A percentile compares a stretch with the other conserved stretches of the same genome.
These are phyloP conservation scores for Silene latifolia DNA, from an alignment of 148 eudicot species.

Conservation along the genomic window DNA sequence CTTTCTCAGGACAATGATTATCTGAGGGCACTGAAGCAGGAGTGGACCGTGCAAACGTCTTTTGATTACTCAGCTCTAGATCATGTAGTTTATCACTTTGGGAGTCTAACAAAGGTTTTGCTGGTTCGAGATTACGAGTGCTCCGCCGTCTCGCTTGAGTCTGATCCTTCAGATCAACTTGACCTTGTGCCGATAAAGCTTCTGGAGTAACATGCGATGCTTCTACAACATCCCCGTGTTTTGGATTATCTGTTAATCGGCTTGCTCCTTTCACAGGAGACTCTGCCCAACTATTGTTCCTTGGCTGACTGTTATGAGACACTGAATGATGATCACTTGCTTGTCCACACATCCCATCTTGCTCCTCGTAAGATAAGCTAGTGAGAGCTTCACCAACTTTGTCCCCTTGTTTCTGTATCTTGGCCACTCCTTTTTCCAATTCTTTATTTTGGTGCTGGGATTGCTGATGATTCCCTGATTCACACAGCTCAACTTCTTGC, in stretches of 20 bases:
- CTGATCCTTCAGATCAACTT: background rate
- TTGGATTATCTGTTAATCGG: background rate
- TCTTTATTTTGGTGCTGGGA: conserved; percentile 5
- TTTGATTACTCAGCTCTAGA: background rate
- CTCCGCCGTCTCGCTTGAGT: background rate
- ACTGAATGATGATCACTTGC: background rate
- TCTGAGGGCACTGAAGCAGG: background rate
- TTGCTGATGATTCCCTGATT: background rate
- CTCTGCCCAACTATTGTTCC: background rate
- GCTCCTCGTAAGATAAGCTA: background rate
- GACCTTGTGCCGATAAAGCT: background rate
- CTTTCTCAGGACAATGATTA: background rate
- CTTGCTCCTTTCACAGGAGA: background rate
- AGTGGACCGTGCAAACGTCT: background rate
- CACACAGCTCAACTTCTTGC: conserved; percentile 9
- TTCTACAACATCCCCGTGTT: background rate
- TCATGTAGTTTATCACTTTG: background rate
- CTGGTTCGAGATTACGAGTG: background rate
- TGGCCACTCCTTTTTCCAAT: background rate
- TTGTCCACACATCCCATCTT: conserved; percentile 6
- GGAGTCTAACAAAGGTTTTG: background rate
- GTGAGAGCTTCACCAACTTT: background rate
- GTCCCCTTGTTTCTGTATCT: conserved; percentile 1
- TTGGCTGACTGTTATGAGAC: background rate
- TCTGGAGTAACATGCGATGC: background rate